phyloP scores from a whole-genome alignment of 228 moss, liverwort and hornwort species.

The Sphagnum fallax region DNA sequence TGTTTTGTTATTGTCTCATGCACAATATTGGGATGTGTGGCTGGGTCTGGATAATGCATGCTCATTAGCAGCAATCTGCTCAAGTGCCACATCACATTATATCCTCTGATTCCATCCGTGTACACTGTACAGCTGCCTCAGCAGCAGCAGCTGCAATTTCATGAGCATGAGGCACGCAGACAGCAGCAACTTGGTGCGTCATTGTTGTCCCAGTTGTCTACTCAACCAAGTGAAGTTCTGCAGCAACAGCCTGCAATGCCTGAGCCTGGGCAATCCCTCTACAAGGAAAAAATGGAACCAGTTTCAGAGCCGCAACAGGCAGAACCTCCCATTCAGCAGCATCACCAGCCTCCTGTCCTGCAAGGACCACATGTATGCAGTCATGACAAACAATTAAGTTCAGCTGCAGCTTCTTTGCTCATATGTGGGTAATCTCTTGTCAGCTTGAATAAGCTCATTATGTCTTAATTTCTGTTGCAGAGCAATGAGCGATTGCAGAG shows the following conservation, averaged over 20 bases:
- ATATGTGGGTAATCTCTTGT: background rate
- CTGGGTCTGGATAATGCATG: slow-evolving; percentile 20
- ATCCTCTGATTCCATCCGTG: slow-evolving; percentile 26
- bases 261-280: slow-evolving; percentile 29
- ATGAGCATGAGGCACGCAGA: slow-evolving; percentile 46
- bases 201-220: slow-evolving; percentile 44
- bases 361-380: slow-evolving; percentile 63
- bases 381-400: background rate
- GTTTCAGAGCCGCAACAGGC: slow-evolving; percentile 37
- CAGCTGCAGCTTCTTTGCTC: background rate
- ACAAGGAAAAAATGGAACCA: slow-evolving; percentile 35
- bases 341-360: slow-evolving; percentile 46
- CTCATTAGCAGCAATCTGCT: slow-evolving; percentile 34
- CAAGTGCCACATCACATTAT: slow-evolving; percentile 34
- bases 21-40: background rate
- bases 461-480: background rate
- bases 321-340: slow-evolving; percentile 46
- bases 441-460: background rate
- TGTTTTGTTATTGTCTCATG: background rate
- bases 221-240: slow-evolving; percentile 25
- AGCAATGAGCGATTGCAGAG: slow-evolving; percentile 14
- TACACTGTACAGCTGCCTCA: slow-evolving; percentile 32
- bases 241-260: slow-evolving; percentile 22
- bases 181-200: slow-evolving; percentile 50
- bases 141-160: slow-evolving; percentile 40